Percentiles rank a stretch among this genome's conserved stretches.
These are phyloP conservation scores for Neopestalotiopsis sp. DNA, from an alignment of 2,329 filamentous ascomycete genomes.

Conservation along the genomic window DNA sequence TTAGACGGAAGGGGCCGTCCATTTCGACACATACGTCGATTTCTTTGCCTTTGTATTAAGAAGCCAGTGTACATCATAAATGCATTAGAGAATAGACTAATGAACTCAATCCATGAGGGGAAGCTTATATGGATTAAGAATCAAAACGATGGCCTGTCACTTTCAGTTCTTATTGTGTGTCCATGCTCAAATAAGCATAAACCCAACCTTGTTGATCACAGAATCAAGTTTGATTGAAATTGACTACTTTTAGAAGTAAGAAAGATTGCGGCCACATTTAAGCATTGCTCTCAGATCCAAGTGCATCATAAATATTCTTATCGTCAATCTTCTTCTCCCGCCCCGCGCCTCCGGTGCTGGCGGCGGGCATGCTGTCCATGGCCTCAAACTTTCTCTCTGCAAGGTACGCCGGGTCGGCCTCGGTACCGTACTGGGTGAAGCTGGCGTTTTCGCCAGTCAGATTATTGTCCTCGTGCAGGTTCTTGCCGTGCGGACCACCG, in stretches of 20 bases:
- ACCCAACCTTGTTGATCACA: too few relatives aligned
- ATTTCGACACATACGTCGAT: not conserved
- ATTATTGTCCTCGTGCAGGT: constrained; percentile 42
- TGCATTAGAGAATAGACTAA: not conserved
- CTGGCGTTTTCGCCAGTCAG: constrained; percentile 45
- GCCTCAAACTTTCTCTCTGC: constrained; percentile 49
- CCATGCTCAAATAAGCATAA: too few relatives aligned
- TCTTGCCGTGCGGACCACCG: constrained; percentile 50
- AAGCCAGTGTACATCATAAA: not conserved
- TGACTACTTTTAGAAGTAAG: too few relatives aligned
- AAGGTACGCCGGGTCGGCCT: constrained; percentile 51
- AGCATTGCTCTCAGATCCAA: constrained; percentile 20
- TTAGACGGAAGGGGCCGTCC: not conserved
- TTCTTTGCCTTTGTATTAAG: not conserved
- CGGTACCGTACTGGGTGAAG: constrained; percentile 48
- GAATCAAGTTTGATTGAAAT: too few relatives aligned
- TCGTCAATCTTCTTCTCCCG: constrained; percentile 41
- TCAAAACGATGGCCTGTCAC: too few relatives aligned
- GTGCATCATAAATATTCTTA: constrained; percentile 27
- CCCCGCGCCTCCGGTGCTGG: constrained; percentile 50
- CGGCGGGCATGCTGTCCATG: constrained; percentile 60
- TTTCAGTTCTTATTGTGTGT: too few relatives aligned
- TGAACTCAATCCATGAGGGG: not conserved
- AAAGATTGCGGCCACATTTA: not conserved
- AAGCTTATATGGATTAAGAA: not conserved